Evolutionary conservation across 768 basidiomycete genomes (phyloP).

Genomic region (Mrakia gelida): DNA sequence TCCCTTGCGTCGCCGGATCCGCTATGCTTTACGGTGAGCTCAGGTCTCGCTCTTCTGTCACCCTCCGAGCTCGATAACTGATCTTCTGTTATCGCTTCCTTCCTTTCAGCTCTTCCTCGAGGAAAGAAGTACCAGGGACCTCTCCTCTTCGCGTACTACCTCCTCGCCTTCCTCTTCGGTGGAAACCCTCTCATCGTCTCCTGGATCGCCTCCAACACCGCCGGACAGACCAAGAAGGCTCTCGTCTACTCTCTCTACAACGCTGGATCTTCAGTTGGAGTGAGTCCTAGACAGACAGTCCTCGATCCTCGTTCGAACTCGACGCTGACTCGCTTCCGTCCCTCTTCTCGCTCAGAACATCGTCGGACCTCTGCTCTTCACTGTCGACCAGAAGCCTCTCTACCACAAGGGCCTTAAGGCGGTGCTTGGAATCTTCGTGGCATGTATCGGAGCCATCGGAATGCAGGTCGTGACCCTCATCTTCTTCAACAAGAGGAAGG

Average conservation of each 20-base stretch:
- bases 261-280: conserved; percentile 46
- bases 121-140: conserved; percentile 38
- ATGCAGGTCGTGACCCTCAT: conserved; percentile 47
- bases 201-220: conserved; percentile 38
- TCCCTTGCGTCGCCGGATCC: conserved; percentile 48
- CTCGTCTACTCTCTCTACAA: conserved; percentile 51
- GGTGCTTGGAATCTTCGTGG: conserved; percentile 49
- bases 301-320: no score
- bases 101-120: conserved; percentile 39
- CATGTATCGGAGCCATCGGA: conserved; percentile 44
- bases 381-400: conserved; percentile 34
- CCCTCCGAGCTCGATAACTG: no score
- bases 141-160: conserved; percentile 29
- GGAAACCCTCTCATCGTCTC: conserved; percentile 41
- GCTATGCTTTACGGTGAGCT: conserved; percentile 40
- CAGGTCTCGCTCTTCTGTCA: no score
- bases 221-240: conserved; percentile 42
- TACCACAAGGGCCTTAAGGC: conserved; percentile 49
- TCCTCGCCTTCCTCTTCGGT: conserved; percentile 43
- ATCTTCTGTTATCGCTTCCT: background rate
- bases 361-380: conserved; percentile 35
- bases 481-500: conserved; percentile 48
- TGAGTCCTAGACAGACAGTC: background rate
- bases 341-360: conserved; percentile 45
- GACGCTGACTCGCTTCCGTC: background rate